Base-by-base conservation (phyloP, 768 basidiomycete genomes). In the Ramaria sp. region DNA sequence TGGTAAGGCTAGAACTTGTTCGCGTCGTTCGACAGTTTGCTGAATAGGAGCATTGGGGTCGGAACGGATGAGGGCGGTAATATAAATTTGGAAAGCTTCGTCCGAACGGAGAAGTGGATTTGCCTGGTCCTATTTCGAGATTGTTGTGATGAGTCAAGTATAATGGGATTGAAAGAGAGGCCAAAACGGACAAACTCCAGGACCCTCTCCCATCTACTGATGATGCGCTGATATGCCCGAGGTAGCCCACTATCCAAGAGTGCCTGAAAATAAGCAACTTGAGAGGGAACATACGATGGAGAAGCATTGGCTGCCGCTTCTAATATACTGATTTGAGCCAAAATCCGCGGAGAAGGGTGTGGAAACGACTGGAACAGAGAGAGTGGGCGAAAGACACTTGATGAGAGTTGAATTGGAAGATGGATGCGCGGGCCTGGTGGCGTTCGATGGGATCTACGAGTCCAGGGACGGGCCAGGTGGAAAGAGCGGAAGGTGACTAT, bases 131-230 rank as follows among this genome's bases (percentile, higher is more conserved):
- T 91, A 22, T 56, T 8, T 36, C 50, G 50, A 51, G 57, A 44
- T 47, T 49, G 48, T 56, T 1, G 13, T 9, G 32, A 9, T 34
- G 1, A 9, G 9, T 34, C 32, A 13, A 34, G 8, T 34, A 34
- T 8, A 34, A 34, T 13, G 13, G 32, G 13, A 13, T 9, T 8
- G 32, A 13, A 34, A 10, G 10, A 13, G 18, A 16, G 39, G 9
- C 39, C 7, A 16, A 16, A 41, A 41, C 39, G 39, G 39, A 90
- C 89, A 63, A 84, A 88, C 76, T 90, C 85, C 61, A 78, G 78
- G 76, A 83, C 81, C 60, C 82, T 75, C 64, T 92, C 88, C 88
- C 89, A 92, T 53, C 88, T 78, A 62, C 71, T 80, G 55, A 88
- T 79, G 54, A 90, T 69, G 22, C 85, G 70, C 56, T 88, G 82